Base-by-base conservation (phyloP, 805 yeast species). In the Candida caryicola region DNA sequence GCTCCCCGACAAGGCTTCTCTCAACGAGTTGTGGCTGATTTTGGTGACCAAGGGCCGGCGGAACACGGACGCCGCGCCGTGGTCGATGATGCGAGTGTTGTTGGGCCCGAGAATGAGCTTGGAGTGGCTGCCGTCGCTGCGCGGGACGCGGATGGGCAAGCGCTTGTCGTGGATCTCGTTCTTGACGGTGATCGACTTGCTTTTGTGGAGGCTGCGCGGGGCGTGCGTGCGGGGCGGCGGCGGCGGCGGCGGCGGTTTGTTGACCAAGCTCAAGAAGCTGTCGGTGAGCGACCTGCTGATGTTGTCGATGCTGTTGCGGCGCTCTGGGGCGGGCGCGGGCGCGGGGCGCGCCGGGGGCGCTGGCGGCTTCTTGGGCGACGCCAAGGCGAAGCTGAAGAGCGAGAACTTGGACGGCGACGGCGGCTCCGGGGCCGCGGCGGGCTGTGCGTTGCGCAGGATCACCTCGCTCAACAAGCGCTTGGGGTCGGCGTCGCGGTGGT, bases 11-110 rank as follows among this genome's bases (percentile, higher is more conserved):
- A 74, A 53, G 2, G 80, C 80, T 28, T 74, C 79, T 40, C 65
- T 52, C 14, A 74, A 50, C 1, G 76, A 72, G n/a, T 66, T 61
- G 46, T 66, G 75, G 41, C 77, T 74, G 19, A 75, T 65, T 31
- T 69, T 59, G 9, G 71, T 57, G 10, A 62, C 46, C 6, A 64
- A 40, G 5, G 69, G 68, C 27, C 50, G 57, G 36, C 59, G 59
- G 41, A 66, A 58, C 4, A 52, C 54, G 1, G 73, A 64, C 3
- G 64, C 60, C 16, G 60, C 60, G 0, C 79, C 79, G 46, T 75
- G 77, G 16, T 62, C 57, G 15, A 73, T 55, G 5, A 64, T 60
- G 37, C 54, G 57, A 4, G 68, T 60, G 26, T 67, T 67, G 38
- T 73, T 71, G 6, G 69, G 69, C 10, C 71, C 69, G 9, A 74